Conservation (phyloP, 2,329 filamentous ascomycete genomes). For the Colletotrichum costaricense region DNA sequence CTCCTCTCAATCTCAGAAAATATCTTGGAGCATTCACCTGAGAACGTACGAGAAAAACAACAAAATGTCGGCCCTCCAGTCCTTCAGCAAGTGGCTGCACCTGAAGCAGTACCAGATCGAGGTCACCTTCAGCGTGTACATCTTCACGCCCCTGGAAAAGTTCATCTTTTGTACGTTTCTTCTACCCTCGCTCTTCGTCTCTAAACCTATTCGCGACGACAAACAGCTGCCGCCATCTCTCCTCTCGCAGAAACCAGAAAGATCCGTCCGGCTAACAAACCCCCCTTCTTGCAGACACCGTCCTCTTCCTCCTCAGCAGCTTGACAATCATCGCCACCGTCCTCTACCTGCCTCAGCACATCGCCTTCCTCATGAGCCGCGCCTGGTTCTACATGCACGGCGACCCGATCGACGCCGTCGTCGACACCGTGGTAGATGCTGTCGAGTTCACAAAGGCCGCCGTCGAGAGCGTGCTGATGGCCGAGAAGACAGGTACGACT, state of each 20-base stretch:
- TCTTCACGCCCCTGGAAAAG: slow-evolving; percentile 96
- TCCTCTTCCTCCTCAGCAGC: slow-evolving; percentile 89
- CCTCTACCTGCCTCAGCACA: slow-evolving; percentile 93
- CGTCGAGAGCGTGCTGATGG: slow-evolving; percentile 45
- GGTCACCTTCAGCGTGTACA: slow-evolving; percentile 96
- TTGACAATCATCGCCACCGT: slow-evolving; percentile 88
- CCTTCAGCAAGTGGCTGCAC: slow-evolving; percentile 85
- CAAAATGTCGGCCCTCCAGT: slow-evolving; percentile 54
- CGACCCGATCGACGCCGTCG: slow-evolving; percentile 69
- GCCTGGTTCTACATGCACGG: slow-evolving; percentile 96
- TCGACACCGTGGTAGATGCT: slow-evolving; percentile 75
- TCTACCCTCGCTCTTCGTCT: slow-evolving; percentile 10
- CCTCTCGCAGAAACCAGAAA: neutral
- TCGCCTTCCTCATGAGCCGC: slow-evolving; percentile 83
- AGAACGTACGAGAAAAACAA: neutral
- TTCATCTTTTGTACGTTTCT: slow-evolving; percentile 88
- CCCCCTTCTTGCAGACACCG: slow-evolving; percentile 73
- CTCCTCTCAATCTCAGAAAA: too few species aligned
- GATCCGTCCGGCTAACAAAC: neutral
- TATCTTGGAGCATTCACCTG: neutral
- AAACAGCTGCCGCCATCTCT: neutral
- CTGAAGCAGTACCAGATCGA: slow-evolving; percentile 99
- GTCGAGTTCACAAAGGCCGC: slow-evolving; percentile 58
- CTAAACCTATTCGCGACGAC: neutral
- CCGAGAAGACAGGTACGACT: slow-evolving; percentile 24